Evolutionary conservation across 106 monocot genomes (phyloP).

Genomic region (Dendrobium nobile): DNA sequence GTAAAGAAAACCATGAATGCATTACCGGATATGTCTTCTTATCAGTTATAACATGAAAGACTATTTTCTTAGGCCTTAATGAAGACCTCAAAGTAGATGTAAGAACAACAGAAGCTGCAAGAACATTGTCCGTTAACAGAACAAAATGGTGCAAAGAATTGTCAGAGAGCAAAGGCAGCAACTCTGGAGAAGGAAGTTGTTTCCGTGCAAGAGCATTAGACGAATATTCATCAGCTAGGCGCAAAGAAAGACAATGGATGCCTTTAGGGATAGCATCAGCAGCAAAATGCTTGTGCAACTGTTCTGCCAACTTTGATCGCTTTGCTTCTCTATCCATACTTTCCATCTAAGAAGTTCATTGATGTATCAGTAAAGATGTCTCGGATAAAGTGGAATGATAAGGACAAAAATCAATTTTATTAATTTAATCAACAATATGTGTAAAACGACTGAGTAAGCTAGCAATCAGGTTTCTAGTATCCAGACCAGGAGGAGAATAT

Average conservation of each 20-base stretch:
- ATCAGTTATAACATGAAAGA: constrained; percentile 97
- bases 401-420: no score
- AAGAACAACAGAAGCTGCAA: constrained; percentile 86
- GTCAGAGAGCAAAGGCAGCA: constrained; percentile 60
- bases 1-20: constrained; percentile 97
- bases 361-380: background rate
- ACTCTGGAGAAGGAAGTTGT: constrained; percentile 79
- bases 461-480: background rate
- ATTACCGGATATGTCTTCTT: constrained; percentile 94
- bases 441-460: background rate
- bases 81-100: constrained; percentile 59
- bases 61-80: constrained; percentile 55
- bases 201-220: constrained; percentile 91
- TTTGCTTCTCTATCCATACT: constrained; percentile 66
- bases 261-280: constrained; percentile 92
- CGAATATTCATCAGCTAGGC: constrained; percentile 87
- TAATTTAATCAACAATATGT: background rate
- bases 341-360: constrained; percentile 46
- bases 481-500: background rate
- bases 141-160: constrained; percentile 74
- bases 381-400: background rate
- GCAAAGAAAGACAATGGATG: constrained; percentile 80
- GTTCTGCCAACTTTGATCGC: constrained; percentile 69
- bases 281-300: constrained; percentile 85
- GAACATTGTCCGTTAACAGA: constrained; percentile 79